A percentile compares a stretch with the other conserved stretches of the same genome.
phyloP scores from a whole-genome alignment of 768 basidiomycete genomes.

The Rhizopogon sp. region DNA sequence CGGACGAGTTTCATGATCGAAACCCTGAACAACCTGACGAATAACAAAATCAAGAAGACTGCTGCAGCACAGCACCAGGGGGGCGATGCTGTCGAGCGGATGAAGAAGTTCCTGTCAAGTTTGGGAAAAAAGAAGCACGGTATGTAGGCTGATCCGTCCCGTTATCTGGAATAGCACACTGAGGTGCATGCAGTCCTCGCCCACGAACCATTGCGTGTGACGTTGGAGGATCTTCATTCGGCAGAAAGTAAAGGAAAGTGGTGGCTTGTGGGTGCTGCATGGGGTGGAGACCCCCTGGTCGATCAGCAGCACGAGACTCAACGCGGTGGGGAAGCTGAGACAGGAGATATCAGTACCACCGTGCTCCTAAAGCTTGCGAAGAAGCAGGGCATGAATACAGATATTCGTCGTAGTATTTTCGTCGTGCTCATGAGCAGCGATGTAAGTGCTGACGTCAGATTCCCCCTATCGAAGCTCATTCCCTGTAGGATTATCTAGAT shows the following conservation, averaged over 20 bases:
- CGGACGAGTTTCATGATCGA: constrained; percentile 95
- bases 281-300: constrained; percentile 87
- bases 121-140: constrained; percentile 76
- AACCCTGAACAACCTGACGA: constrained; percentile 86
- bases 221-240: constrained; percentile 77
- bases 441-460: constrained; percentile 40
- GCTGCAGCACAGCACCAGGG: constrained; percentile 63
- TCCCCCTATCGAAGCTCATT: neutral
- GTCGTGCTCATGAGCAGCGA: constrained; percentile 94
- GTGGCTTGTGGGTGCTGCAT: constrained; percentile 98
- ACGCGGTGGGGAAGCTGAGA: constrained; percentile 16
- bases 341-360: constrained; percentile 28
- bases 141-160: constrained; percentile 18
- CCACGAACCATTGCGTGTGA: constrained; percentile 83
- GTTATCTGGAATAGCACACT: neutral
- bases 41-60: constrained; percentile 74
- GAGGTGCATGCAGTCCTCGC: constrained; percentile 52
- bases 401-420: constrained; percentile 87
- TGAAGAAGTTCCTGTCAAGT: constrained; percentile 83
- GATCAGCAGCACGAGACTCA: constrained; percentile 49
- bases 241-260: constrained; percentile 90
- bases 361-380: constrained; percentile 74
- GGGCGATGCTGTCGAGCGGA: constrained; percentile 69
- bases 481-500: constrained; percentile 84
- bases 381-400: constrained; percentile 98